These are phyloP conservation scores for Clitocybe nebularis DNA, from an alignment of 1,284 basidiomycete species.

Conservation along the genomic window DNA sequence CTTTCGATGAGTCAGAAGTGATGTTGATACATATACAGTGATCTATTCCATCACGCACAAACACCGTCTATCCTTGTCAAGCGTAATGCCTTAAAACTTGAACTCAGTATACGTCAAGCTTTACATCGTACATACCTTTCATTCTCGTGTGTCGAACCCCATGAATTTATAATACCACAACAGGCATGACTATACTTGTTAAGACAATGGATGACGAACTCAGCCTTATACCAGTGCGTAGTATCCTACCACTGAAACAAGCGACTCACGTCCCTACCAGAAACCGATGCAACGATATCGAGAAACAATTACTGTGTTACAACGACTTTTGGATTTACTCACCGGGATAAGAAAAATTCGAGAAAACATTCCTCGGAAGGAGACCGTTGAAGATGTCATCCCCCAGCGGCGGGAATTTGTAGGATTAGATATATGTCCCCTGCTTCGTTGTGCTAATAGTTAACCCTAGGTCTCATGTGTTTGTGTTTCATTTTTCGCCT, in stretches of 20 bases:
- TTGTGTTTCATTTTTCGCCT: constrained; percentile 45
- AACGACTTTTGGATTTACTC: constrained; percentile 42
- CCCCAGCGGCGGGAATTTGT: constrained; percentile 45
- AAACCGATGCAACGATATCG: constrained; percentile 48
- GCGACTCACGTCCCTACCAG: constrained; percentile 21
- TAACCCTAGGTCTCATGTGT: constrained; percentile 34
- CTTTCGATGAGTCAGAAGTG: constrained; percentile 4
- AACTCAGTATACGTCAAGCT: constrained; percentile 38
- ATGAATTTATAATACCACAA: too few species aligned
- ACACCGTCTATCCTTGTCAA: constrained; percentile 28
- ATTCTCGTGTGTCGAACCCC: constrained; percentile 1
- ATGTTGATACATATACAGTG: constrained; percentile 21
- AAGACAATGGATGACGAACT: constrained; percentile 46
- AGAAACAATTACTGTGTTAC: constrained; percentile 34
- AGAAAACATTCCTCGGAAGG: constrained; percentile 44
- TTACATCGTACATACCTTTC: constrained; percentile 25
- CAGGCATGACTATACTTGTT: constrained; percentile 33
- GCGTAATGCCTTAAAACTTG: constrained; percentile 36
- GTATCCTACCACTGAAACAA: background rate
- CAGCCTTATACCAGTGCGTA: constrained; percentile 44
- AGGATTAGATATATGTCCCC: background rate
- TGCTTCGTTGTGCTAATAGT: background rate
- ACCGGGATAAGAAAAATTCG: constrained; percentile 45
- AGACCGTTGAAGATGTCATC: constrained; percentile 39
- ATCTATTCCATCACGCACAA: constrained; percentile 32